These are phyloP conservation scores for Nakaseomyces sp. DNA, from an alignment of 1,139 yeast species.

Conservation along the genomic window DNA sequence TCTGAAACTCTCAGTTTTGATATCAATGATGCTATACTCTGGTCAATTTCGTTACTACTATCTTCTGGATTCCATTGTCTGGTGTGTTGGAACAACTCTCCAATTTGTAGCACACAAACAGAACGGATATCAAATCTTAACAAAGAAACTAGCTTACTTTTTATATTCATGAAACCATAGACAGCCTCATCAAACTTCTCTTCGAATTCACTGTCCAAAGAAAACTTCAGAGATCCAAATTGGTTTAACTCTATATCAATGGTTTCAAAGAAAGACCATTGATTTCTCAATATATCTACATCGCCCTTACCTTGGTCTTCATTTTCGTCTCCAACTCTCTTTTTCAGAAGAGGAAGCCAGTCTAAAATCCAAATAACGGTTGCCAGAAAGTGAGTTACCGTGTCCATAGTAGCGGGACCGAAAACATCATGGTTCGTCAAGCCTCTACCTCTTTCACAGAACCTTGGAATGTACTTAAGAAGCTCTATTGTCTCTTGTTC, in stretches of 20 bases:
- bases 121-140: constrained; percentile 60
- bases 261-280: constrained; percentile 44
- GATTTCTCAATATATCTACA: constrained; percentile 42
- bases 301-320: constrained; percentile 27
- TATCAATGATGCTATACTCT: constrained; percentile 38
- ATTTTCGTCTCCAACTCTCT: constrained; percentile 37
- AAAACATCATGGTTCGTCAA: constrained; percentile 27
- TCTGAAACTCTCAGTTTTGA: constrained; percentile 25
- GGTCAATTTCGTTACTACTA: constrained; percentile 50
- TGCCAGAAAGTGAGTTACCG: constrained; percentile 41
- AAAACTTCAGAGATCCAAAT: constrained; percentile 23
- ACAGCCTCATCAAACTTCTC: constrained; percentile 43
- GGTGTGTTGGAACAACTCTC: constrained; percentile 35
- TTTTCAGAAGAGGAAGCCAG: constrained; percentile 48
- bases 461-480: constrained; percentile 24
- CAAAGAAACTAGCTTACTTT: constrained; percentile 44
- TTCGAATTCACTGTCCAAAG: constrained; percentile 37
- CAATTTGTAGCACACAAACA: constrained; percentile 52
- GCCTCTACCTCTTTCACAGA: constrained; percentile 16
- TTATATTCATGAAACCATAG: constrained; percentile 39
- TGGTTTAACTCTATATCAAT: constrained; percentile 30
- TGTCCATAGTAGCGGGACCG: constrained; percentile 35
- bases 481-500: constrained; percentile 36
- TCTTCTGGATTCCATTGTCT: constrained; percentile 42
- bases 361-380: constrained; percentile 42